Evolutionary conservation across 257 asterid species (phyloP).

Genomic region (Forsythia suspensa): DNA sequence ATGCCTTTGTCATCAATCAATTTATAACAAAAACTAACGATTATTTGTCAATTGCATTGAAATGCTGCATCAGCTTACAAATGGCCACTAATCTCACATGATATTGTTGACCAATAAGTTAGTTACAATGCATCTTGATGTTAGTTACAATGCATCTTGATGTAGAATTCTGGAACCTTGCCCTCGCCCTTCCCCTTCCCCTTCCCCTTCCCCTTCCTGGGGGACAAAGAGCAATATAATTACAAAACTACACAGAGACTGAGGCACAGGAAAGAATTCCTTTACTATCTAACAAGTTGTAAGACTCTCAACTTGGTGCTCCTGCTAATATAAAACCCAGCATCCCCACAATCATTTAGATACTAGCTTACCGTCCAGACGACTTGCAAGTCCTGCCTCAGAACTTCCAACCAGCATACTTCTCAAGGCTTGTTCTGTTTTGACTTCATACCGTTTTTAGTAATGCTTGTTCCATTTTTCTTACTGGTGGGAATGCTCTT

Average conservation of each 20-base stretch:
- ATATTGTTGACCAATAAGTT: constrained; percentile 10
- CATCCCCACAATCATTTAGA: not conserved
- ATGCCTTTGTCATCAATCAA: not conserved
- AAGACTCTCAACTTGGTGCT: not conserved
- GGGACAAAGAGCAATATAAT: constrained; percentile 1
- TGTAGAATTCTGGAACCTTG: not conserved
- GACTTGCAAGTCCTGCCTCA: constrained; percentile 2
- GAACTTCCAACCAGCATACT: constrained; percentile 12
- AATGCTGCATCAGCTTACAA: constrained; percentile 8
- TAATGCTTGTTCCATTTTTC: constrained; percentile 41
- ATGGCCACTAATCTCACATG: not conserved
- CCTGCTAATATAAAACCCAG: too few relatives aligned
- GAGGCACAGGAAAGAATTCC: not conserved
- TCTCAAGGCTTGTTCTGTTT: constrained; percentile 32
- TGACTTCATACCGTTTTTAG: constrained; percentile 42
- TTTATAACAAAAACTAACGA: not conserved
- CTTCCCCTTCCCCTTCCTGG: not conserved
- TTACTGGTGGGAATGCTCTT: constrained; percentile 54
- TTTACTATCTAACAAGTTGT: not conserved
- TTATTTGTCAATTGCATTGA: constrained; percentile 1
- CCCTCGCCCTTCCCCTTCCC: not conserved
- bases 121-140: constrained; percentile 19
- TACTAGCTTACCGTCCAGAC: not conserved
- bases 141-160: constrained; percentile 20
- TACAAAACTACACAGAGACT: not conserved